Evolutionary conservation across 768 basidiomycete genomes (phyloP).

Genomic region (Myochromella boudieri): DNA sequence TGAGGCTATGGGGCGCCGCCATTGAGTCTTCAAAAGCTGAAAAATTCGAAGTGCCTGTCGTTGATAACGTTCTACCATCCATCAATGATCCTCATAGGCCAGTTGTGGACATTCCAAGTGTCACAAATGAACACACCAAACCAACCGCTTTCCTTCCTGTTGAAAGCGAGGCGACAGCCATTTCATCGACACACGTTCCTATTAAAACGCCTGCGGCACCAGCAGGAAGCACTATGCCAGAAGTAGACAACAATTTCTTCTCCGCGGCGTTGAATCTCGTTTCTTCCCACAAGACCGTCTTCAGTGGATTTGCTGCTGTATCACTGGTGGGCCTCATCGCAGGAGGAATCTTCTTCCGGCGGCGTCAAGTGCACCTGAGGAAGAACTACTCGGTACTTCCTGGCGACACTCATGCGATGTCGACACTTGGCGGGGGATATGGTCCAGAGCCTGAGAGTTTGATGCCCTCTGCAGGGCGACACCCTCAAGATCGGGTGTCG

Average conservation of each 20-base stretch:
- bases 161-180: constrained; percentile 56
- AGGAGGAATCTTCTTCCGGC: constrained; percentile 76
- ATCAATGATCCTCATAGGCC: constrained; percentile 38
- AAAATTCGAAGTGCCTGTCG: constrained; percentile 57
- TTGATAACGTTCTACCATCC: constrained; percentile 49
- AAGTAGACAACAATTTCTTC: constrained; percentile 70
- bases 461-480: constrained; percentile 31
- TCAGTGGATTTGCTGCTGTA: constrained; percentile 74
- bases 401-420: constrained; percentile 75
- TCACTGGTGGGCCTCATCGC: constrained; percentile 65
- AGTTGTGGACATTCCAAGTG: constrained; percentile 29
- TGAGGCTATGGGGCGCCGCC: constrained; percentile 89
- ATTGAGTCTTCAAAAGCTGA: constrained; percentile 67
- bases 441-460: constrained; percentile 14
- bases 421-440: constrained; percentile 44
- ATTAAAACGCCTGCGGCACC: constrained; percentile 52
- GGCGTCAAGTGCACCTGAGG: constrained; percentile 42
- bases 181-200: constrained; percentile 7
- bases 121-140: constrained; percentile 68
- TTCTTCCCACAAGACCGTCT: constrained; percentile 80
- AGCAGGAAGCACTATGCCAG: not conserved
- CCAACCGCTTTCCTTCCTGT: constrained; percentile 83
- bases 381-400: constrained; percentile 59
- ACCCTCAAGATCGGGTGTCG: constrained; percentile 31
- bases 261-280: constrained; percentile 67